Conservation (phyloP, 1,139 yeast species). For the Lodderomyces orthopsilosis region DNA sequence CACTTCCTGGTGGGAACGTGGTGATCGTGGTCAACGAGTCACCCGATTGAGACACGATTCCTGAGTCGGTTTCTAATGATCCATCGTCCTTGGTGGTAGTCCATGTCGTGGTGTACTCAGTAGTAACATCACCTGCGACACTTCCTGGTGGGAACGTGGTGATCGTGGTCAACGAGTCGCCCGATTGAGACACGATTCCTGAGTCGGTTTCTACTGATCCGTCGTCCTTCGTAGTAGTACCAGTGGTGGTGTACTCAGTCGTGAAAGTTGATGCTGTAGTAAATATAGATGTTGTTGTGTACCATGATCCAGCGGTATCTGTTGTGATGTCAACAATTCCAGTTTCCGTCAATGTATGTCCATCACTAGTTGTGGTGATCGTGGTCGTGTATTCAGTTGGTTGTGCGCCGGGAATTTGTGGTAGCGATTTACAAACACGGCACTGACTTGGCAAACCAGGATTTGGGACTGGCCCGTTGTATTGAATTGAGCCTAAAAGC, state of each 20-base stretch:
- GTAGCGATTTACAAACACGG: conserved; percentile 12
- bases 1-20: not conserved
- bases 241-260: conserved; percentile 7
- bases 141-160: conserved; percentile 4
- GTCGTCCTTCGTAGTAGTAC: conserved; percentile 5
- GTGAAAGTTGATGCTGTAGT: conserved; percentile 4
- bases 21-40: conserved; percentile 7
- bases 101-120: conserved; percentile 7
- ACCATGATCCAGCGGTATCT: conserved; percentile 3
- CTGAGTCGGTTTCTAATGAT: conserved; percentile 7
- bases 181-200: conserved; percentile 5
- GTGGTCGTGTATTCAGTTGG: conserved; percentile 11
- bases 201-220: conserved; percentile 8
- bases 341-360: conserved; percentile 14
- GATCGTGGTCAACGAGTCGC: conserved; percentile 7
- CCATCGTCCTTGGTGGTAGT: conserved; percentile 7
- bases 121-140: not conserved
- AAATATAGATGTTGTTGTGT: conserved; percentile 9
- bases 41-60: conserved; percentile 3
- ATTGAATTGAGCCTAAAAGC: conserved; percentile 13
- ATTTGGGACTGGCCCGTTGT: conserved; percentile 4
- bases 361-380: conserved; percentile 19
- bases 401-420: conserved; percentile 13
- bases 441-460: conserved; percentile 16
- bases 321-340: conserved; percentile 11